Base-by-base conservation (phyloP, 495 filamentous ascomycete genomes). In the Xylaria acuta region DNA sequence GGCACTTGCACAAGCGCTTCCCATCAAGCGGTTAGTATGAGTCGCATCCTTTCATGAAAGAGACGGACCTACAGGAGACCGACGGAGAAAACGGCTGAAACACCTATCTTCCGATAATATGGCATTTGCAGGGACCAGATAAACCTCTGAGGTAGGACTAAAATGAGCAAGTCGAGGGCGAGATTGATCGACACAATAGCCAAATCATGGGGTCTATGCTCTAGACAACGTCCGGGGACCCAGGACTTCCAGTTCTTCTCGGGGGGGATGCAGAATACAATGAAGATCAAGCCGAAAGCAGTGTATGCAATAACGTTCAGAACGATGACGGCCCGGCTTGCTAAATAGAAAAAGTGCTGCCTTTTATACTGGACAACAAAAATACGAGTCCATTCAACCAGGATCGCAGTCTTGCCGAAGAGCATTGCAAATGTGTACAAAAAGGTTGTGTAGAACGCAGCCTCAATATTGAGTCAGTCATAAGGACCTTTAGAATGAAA, bases 231-330 rank as follows among this genome's bases (percentile, higher is more conserved):
- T 2, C 65, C 75, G 0, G 59, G 30, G 0, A 82, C 53, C 38
- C 32, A 70, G 2, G 45, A 41, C 32, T 80, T 47, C 80, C 80
- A 83, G 20, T 71, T 63, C 5, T 47, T 51, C 5, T 67, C 18
- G 8, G 81, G 64, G 0, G 85, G 86, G 0, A 60, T 73, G 69
- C 86, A 88, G 45, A 82, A 77, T 38, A 87, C 82, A 5, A 82
- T 76, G 0, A 75, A 75, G 3, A 80, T 75, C 27, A 88, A 45
- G 16, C 41, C 59, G 8, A 86, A 69, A 38, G 80, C 84, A 3
- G 79, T 72, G 20, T 84, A 36, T 2, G 74, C 71, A 32, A 85
- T 79, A 5, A 82, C 70, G n/a, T 75, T 66, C 43, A 77, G 82
- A 20, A 75, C 72, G 11, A 77, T 64, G 11, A 58, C 8, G 1